A percentile compares a stretch with the other conserved stretches of the same genome.
These are phyloP conservation scores for Chlamydomonas eustigma DNA, from an alignment of 139 green algal genomes.

Conservation along the genomic window DNA sequence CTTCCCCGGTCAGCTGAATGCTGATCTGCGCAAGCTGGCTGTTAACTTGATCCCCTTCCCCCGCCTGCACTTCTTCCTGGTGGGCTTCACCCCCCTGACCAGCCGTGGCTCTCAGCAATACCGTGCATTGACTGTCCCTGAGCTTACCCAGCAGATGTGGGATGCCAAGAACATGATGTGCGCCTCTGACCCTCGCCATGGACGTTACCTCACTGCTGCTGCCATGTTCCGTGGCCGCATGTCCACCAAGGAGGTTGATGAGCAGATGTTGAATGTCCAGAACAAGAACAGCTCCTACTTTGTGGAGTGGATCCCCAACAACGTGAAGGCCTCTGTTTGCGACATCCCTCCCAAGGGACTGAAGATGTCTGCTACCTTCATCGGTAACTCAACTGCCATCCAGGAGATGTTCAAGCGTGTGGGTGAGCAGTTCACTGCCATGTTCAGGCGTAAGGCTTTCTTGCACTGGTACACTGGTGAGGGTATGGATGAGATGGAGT, in stretches of 20 bases:
- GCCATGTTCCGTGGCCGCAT: too few relatives aligned
- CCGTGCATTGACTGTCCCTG: constrained; percentile 90
- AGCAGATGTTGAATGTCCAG: too few relatives aligned
- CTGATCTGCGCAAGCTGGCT: constrained; percentile 97
- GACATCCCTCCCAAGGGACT: constrained; percentile 94
- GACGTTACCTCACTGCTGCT: too few relatives aligned
- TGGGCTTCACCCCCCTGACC: constrained; percentile 95
- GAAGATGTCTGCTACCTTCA: too few relatives aligned
- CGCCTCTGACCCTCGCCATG: constrained; percentile 93
- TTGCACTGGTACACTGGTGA: constrained; percentile 98
- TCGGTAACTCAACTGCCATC: too few relatives aligned
- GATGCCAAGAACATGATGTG: constrained; percentile 99
- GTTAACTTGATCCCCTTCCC: constrained; percentile 99
- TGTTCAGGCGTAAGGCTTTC: constrained; percentile 99
- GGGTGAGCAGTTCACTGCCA: constrained; percentile 99
- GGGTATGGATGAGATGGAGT: constrained; percentile 99
- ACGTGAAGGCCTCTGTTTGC: too few relatives aligned
- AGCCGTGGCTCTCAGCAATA: constrained; percentile 95
- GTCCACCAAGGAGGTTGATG: constrained; percentile 98
- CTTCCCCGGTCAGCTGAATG: constrained; percentile 99
- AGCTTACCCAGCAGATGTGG: constrained; percentile 99
- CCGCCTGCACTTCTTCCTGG: too few relatives aligned
- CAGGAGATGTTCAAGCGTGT: too few relatives aligned
- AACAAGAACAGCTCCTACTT: too few relatives aligned
- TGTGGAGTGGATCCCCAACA: constrained; percentile 97